These are phyloP conservation scores for Plasmodium vivax DNA, from an alignment of 169 alveolate genomes.

Conservation along the genomic window DNA sequence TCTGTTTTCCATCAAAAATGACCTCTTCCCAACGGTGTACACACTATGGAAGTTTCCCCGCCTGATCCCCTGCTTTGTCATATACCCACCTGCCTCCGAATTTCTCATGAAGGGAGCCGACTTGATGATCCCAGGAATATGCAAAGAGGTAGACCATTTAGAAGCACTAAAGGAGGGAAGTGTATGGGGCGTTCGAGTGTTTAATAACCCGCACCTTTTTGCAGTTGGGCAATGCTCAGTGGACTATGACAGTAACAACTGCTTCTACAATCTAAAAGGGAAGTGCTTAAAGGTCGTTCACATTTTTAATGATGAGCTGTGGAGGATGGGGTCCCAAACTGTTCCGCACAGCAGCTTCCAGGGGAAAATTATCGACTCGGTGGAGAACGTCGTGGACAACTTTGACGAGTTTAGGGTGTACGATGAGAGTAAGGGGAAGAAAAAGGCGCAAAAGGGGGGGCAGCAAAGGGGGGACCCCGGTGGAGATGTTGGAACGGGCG, in stretches of 20 bases:
- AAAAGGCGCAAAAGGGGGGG: background rate
- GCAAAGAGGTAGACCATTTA: constrained; percentile 57
- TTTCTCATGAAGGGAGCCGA: constrained; percentile 79
- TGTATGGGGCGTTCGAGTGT: constrained; percentile 74
- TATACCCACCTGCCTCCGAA: constrained; percentile 75
- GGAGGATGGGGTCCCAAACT: constrained; percentile 60
- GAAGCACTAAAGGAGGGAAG: constrained; percentile 68
- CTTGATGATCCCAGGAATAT: constrained; percentile 80
- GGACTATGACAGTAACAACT: constrained; percentile 53
- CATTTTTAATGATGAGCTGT: constrained; percentile 70
- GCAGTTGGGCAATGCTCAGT: constrained; percentile 30
- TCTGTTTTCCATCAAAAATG: constrained; percentile 9
- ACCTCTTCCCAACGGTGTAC: constrained; percentile 64
- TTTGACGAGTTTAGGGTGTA: constrained; percentile 30
- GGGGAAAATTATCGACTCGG: constrained; percentile 52
- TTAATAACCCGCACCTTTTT: constrained; percentile 69
- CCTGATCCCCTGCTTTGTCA: constrained; percentile 71
- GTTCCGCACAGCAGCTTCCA: constrained; percentile 55
- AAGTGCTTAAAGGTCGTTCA: constrained; percentile 64
- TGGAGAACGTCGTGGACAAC: constrained; percentile 45
- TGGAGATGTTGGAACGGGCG: background rate
- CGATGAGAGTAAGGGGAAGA: constrained; percentile 27
- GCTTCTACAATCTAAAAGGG: constrained; percentile 56
- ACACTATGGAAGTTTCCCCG: constrained; percentile 77
- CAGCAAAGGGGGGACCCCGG: background rate